Base-by-base conservation (phyloP, 192 early-diverging fungal species). In the Coemansia asiatica region DNA sequence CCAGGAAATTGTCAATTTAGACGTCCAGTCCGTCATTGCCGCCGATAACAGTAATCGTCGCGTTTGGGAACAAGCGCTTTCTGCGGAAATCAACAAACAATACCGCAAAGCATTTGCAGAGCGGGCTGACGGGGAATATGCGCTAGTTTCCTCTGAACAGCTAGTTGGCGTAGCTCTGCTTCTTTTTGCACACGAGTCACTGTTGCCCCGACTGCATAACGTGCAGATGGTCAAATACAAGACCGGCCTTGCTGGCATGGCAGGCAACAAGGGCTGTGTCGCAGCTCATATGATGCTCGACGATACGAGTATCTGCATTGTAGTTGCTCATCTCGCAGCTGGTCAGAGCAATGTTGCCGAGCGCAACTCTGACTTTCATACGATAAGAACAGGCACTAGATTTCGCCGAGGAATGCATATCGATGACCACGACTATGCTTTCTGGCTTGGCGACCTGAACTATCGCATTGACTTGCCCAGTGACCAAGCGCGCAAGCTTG, bases 181-280 rank as follows among this genome's bases (percentile, higher is more conserved):
- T 74, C 83, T 95, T 0, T 98, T 92, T 87, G 91, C 90, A 18
- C 88, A 92, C 57, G 82, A 84, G 23, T 74, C 85, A 27, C 83
- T 86, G 51, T 83, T 90, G 0, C 81, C 84, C 2, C 71, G 89
- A 26, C 88, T 99, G 16, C 84, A 94, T 47, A 87, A 88, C 59
- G 87, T 98, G 18, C 93, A 97, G 76, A 88, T 87, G 59, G 82
- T 87, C 6, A 90, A 88, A 28, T 88, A 88, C 71, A 99, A 98
- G 85, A 99, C 96, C 5, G 98, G 96, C 4, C 75, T 99, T 48
- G 87, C 87, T 19, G 98, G 98, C 6, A 94, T 98, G 86, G 89
- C 94, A 1, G 98, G 94, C 44, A 99, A 98, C 83, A 99, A 99
- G 84, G 97, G 97, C 31, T 95, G 91, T 1, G 92, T 99, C 3